Base-by-base conservation (phyloP, 345 rosid species). In the Eucalyptus grandis region DNA sequence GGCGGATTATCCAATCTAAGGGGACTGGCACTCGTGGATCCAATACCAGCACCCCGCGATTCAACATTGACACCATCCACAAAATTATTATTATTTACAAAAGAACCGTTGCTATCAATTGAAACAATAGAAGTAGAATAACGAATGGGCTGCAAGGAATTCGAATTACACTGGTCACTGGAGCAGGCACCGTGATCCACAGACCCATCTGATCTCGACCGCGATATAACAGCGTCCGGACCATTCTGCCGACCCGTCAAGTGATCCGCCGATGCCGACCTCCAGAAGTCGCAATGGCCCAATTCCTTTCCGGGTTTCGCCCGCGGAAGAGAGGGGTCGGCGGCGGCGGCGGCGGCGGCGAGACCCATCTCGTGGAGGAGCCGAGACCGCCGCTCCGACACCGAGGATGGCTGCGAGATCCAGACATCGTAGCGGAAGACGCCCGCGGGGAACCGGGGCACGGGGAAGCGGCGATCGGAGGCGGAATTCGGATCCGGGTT, bases 361-460 rank as follows among this genome's bases (percentile, higher is more conserved):
- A 89, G 86, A 90, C 95, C 94, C 94, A 93, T 94, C 19, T 92
- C 93, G 30, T 87, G 92, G 40, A 94, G 89, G 19, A 94, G 92
- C 12, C 94, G 91, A 30, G 91, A 89, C 9, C 95, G 93, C 44
- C 95, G 92, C 54, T 94, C 95, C 12, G 91, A 90, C 50, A 94
- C 93, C 43, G 95, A 94, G 46, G 91, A 92, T 14, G 94, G 93
- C 22, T 91, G 90, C 9, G 93, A 91, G 90, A 90, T 92, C 95
- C 95, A 92, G 49, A 94, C 88, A 58, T 94, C 93, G 87, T 94
- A 94, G 16, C 91, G 46, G 49, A 87, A 54, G 65, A 54, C 90
- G 8, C 91, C 13, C 90, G 88, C 89, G 12, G 91, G 87, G 26
- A 89, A 90, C 24, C 89, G 87, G 69, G 91, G 87, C 83, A 90